Percentiles rank a stretch among this genome's conserved stretches.
Conservation (phyloP, 2,329 filamentous ascomycete species). For the Huntiella bhutanensis region DNA sequence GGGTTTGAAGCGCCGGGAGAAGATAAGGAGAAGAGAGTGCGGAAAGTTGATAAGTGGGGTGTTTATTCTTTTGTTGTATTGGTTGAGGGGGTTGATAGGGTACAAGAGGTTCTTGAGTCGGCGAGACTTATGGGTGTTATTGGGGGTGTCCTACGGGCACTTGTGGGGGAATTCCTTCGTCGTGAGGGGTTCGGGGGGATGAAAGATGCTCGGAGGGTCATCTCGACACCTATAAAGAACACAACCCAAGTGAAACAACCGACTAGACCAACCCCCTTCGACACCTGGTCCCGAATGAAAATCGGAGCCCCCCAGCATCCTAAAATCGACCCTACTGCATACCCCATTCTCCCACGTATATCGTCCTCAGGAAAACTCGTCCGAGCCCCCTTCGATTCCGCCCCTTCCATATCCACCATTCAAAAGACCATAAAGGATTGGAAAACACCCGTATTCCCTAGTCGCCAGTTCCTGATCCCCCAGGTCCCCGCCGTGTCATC, state of each 20-base stretch:
- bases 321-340: constrained; percentile 1
- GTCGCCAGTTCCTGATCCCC: constrained; percentile 26
- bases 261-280: constrained; percentile 17
- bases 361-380: constrained; percentile 10
- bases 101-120: constrained; percentile 1
- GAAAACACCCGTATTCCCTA: constrained; percentile 59
- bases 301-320: constrained; percentile 3
- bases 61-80: constrained; percentile 66
- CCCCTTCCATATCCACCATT: constrained; percentile 1
- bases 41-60: constrained; percentile 58
- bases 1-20: constrained; percentile 49
- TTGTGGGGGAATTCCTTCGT: constrained; percentile 56
- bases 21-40: constrained; percentile 28
- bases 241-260: not conserved
- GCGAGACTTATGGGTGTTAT: not conserved
- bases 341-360: not conserved
- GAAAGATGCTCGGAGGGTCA: too few species aligned
- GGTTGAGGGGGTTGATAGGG: constrained; percentile 1
- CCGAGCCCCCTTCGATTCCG: constrained; percentile 10
- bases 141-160: constrained; percentile 44
- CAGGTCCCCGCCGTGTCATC: constrained; percentile 15
- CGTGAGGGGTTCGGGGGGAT: constrained; percentile 20
- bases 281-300: constrained; percentile 21
- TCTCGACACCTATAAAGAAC: too few species aligned
- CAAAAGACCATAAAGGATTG: constrained; percentile 45